Evolutionary conservation across 225 moss, liverwort and hornwort genomes (phyloP), one percentile per base, ranked within the genome.

Genomic region (Sphagnum contortum): DNA sequence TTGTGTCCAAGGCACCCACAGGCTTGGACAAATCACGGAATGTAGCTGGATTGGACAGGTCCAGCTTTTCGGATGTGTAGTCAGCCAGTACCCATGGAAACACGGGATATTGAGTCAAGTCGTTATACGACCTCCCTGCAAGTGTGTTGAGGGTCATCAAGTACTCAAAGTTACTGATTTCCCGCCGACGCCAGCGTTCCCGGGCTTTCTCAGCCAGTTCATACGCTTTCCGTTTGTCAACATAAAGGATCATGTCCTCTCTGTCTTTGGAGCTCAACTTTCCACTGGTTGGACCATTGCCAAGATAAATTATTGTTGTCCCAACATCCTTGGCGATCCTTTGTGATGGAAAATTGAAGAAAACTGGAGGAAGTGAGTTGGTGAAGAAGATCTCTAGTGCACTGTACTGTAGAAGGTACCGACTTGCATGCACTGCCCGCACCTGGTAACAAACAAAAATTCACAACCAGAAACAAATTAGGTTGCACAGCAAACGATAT

Each of bases 31-130:
- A 68, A 67, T 79, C 64, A 7, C 79, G 79, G 66, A 79, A 79
- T 9, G 63, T 71, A 48, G 71, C 64, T 61, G 79, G 71, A 50
- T 65, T 72, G 7, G 68, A 70, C 9, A 79, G 57, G 55, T 79
- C 74, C 47, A 79, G 64, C 63, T 75, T 79, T 44, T 79, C 61
- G 13, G 79, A 79, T 8, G 79, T 62, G 44, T 79, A 79, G 60
- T 79, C 79, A 49, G 79, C 74, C 44, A 79, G 12, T 52, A 79
- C 68, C 79, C 79, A 79, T 5, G 79, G 79, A 49, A 79, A 79
- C 48, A 79, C 69, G 49, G 79, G 79, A 66, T 79, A 79, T 51
- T 79, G 79, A 29, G 79, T 79, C 6, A 79, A 60, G 59, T 79
- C 79, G 61, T 79, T 79, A 59, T 79, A 74, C 4, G 79, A 79